phyloP scores from a whole-genome alignment of 2,329 filamentous ascomycete species.

The Ustulina deusta region DNA sequence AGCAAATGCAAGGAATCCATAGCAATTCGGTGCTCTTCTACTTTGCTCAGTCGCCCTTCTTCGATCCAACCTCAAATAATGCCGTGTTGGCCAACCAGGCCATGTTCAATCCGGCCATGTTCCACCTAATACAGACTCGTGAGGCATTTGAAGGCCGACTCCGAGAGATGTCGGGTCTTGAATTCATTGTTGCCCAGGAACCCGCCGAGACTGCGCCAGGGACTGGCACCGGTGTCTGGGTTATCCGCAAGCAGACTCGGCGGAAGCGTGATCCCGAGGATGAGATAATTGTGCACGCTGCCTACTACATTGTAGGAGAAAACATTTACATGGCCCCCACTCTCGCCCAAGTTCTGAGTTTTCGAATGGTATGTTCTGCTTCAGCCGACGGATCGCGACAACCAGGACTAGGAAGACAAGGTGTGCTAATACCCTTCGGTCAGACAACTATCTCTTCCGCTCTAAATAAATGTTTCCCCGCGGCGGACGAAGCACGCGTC shows the following conservation, averaged over 20 bases:
- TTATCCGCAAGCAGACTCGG: slow-evolving; percentile 75
- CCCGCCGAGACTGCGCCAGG: slow-evolving; percentile 72
- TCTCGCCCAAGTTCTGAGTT: slow-evolving; percentile 69
- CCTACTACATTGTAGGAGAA: slow-evolving; percentile 74
- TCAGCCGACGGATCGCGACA: slow-evolving; percentile 6
- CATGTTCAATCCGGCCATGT: slow-evolving; percentile 70
- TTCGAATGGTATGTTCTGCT: slow-evolving; percentile 64
- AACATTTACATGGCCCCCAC: slow-evolving; percentile 76
- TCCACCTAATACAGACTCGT: slow-evolving; percentile 68
- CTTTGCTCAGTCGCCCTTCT: slow-evolving; percentile 76
- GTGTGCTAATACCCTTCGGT: slow-evolving; percentile 15
- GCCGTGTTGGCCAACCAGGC: slow-evolving; percentile 72
- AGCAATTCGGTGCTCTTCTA: slow-evolving; percentile 75
- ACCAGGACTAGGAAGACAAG: not conserved
- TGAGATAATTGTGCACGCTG: slow-evolving; percentile 69
- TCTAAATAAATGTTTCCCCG: slow-evolving; percentile 65
- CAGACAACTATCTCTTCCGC: slow-evolving; percentile 68
- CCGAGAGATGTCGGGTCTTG: slow-evolving; percentile 73
- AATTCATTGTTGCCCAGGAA: slow-evolving; percentile 75
- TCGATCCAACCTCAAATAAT: slow-evolving; percentile 76
- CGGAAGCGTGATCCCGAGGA: slow-evolving; percentile 69
- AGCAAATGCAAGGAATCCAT: slow-evolving; percentile 69
- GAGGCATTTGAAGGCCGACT: slow-evolving; percentile 73
- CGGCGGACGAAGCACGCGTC: slow-evolving; percentile 62
- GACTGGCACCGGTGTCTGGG: slow-evolving; percentile 74